phyloP scores from a whole-genome alignment of 2,329 filamentous ascomycete genomes.

The Seiridium unicorne region DNA sequence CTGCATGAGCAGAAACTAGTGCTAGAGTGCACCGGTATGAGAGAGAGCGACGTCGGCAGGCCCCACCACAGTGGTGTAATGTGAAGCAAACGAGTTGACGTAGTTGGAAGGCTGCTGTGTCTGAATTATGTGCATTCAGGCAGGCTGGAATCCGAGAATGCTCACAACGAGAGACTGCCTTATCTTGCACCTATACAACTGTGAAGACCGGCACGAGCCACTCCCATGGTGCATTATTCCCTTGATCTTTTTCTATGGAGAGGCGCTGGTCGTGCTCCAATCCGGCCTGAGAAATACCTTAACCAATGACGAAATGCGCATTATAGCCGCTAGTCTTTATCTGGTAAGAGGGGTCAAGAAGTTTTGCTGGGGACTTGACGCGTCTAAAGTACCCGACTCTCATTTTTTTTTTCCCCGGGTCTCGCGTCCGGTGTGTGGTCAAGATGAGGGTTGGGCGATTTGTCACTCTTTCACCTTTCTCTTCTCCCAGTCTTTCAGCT shows the following conservation, averaged over 20 bases:
- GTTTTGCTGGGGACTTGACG: slow-evolving; percentile 13
- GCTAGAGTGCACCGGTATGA: background rate
- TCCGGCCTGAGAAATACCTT: too few species aligned
- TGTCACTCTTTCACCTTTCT: slow-evolving; percentile 17
- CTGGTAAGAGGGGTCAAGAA: slow-evolving; percentile 29
- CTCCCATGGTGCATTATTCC: too few species aligned
- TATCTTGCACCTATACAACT: too few species aligned
- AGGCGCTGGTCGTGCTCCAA: too few species aligned
- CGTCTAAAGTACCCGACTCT: slow-evolving; percentile 1
- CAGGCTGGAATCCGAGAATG: too few species aligned
- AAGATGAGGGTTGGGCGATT: slow-evolving; percentile 9
- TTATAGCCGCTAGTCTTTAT: slow-evolving; percentile 17
- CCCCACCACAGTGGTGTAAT: background rate
- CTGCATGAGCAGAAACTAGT: background rate
- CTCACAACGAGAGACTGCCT: too few species aligned
- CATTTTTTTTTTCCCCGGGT: background rate
- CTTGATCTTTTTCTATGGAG: too few species aligned
- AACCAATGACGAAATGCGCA: slow-evolving; percentile 25
- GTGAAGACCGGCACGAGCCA: too few species aligned
- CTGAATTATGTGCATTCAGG: too few species aligned
- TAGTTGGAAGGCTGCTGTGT: too few species aligned
- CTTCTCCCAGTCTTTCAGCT: slow-evolving; percentile 8
- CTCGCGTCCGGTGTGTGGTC: background rate
- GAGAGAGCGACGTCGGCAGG: slow-evolving; percentile 7
- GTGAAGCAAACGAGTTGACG: background rate